These are phyloP conservation scores for Hyphopichia homilentoma DNA, from an alignment of 805 yeast genomes.

Conservation along the genomic window DNA sequence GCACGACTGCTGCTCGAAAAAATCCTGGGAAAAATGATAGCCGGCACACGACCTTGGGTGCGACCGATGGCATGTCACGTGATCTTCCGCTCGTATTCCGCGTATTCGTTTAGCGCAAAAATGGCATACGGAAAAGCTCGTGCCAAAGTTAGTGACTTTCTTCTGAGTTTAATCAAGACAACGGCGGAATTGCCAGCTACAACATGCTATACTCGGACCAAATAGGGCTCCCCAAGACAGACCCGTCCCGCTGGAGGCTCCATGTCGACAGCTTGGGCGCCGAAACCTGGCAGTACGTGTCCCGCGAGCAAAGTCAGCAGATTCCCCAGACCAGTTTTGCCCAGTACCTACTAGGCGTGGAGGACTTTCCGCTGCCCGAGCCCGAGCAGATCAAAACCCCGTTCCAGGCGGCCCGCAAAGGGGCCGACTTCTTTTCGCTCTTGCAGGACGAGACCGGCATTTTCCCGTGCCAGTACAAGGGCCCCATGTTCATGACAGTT, in stretches of 20 bases:
- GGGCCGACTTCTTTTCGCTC: slow-evolving; percentile 62
- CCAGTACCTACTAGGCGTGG: slow-evolving; percentile 49
- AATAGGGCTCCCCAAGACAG: slow-evolving; percentile 65
- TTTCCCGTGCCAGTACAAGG: slow-evolving; percentile 90
- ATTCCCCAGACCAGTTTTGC: slow-evolving; percentile 55
- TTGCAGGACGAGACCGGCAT: slow-evolving; percentile 85
- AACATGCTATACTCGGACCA: slow-evolving; percentile 59
- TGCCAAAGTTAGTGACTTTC: too few relatives aligned
- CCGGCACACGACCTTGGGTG: too few relatives aligned
- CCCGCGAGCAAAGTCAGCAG: slow-evolving; percentile 28
- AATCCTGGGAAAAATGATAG: too few relatives aligned
- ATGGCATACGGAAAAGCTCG: too few relatives aligned
- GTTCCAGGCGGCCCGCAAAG: slow-evolving; percentile 63
- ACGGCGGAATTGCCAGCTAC: too few relatives aligned
- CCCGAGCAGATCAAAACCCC: slow-evolving; percentile 43
- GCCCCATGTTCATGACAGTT: slow-evolving; percentile 96
- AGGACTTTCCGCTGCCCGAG: slow-evolving; percentile 33
- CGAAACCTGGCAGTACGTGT: slow-evolving; percentile 73
- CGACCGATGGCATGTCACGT: too few relatives aligned
- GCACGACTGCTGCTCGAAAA: too few relatives aligned
- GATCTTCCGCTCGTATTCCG: too few relatives aligned
- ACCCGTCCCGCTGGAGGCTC: slow-evolving; percentile 71
- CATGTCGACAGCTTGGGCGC: slow-evolving; percentile 68
- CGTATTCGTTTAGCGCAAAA: too few relatives aligned
- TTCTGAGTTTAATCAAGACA: too few relatives aligned